phyloP scores from a whole-genome alignment of 306 rosid genomes.

The Prunus mira region DNA sequence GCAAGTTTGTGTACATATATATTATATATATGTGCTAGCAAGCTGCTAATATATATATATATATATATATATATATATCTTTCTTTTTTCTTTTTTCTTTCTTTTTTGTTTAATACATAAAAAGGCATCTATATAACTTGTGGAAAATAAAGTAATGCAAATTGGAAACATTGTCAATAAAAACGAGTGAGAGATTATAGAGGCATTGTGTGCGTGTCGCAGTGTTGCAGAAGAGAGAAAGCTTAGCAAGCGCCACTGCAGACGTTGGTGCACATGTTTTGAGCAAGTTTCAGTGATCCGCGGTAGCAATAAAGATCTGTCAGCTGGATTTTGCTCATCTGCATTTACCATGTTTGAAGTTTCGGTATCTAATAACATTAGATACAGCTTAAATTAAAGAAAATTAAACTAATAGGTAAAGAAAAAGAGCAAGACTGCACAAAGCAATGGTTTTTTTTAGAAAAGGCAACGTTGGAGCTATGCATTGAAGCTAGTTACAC shows the following conservation, averaged over 20 bases:
- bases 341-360: neutral
- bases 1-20: constrained; percentile 6
- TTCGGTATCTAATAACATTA: neutral
- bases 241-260: constrained; percentile 4
- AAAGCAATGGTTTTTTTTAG: neutral
- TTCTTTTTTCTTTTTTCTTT: neutral
- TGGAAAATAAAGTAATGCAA: no score
- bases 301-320: neutral
- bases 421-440: neutral
- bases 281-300: constrained; percentile 8
- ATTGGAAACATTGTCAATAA: neutral
- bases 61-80: no score
- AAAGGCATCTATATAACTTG: neutral
- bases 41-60: neutral
- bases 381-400: neutral
- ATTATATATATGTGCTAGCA: neutral
- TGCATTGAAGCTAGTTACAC: neutral
- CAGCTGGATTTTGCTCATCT: neutral
- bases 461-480: neutral
- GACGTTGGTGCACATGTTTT: constrained; percentile 13
- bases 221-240: neutral
- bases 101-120: neutral
- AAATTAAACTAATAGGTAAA: no score
- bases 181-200: neutral
- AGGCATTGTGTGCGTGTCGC: neutral